phyloP scores from a whole-genome alignment of 2,329 filamentous ascomycete genomes.

The Pyrenophora teres region DNA sequence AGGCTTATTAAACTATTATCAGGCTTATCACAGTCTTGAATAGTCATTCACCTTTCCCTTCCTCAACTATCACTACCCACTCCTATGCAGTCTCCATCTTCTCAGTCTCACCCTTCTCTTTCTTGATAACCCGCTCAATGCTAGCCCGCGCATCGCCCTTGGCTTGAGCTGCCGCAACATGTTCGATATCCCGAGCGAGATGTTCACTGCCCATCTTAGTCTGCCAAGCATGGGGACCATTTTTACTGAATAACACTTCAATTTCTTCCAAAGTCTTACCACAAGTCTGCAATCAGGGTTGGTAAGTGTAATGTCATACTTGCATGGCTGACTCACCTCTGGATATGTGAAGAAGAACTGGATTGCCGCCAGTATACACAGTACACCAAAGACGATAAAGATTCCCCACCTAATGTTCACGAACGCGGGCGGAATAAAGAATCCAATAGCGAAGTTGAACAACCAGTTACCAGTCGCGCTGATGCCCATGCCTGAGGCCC shows the following conservation, averaged over 20 bases:
- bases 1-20: neutral
- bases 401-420: constrained; percentile 63
- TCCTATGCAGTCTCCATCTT: constrained; percentile 11
- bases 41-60: neutral
- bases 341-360: constrained; percentile 70
- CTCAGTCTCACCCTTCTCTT: constrained; percentile 20
- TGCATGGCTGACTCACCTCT: constrained; percentile 46
- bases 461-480: constrained; percentile 68
- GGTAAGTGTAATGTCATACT: neutral
- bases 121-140: constrained; percentile 25
- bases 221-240: constrained; percentile 63
- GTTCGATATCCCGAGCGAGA: constrained; percentile 36
- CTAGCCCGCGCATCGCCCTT: constrained; percentile 32
- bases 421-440: constrained; percentile 64
- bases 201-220: constrained; percentile 35
- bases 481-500: constrained; percentile 67
- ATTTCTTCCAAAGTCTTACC: constrained; percentile 79
- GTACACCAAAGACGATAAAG: constrained; percentile 77
- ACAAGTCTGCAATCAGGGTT: constrained; percentile 55
- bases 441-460: constrained; percentile 60
- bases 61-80: too few relatives aligned
- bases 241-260: constrained; percentile 67
- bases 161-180: constrained; percentile 27
- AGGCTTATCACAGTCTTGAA: neutral
- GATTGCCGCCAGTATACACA: constrained; percentile 69